Evolutionary conservation across 1,284 basidiomycete species (phyloP), one percentile per base, ranked within the genome.

Genomic region (Ustilago esculenta): DNA sequence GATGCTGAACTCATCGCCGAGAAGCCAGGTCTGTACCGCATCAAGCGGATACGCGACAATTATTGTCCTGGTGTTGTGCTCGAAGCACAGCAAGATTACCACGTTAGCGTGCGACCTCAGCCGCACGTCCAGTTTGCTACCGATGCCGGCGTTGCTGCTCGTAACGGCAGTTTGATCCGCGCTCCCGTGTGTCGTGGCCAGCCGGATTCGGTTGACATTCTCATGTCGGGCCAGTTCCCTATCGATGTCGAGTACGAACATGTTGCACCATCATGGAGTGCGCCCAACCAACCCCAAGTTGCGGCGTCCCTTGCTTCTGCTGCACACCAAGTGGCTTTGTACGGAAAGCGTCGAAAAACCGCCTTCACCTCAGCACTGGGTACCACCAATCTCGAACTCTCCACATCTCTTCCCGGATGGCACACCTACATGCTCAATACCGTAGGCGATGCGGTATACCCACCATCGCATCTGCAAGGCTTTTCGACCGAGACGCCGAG

Each of bases 371-470:
- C 91, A 73, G 92, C 94, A 20, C 91, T 94, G 79, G 85, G 88
- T 14, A 87, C 86, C 18, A 90, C 91, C 8, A 87, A 92, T 30
- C 89, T 97, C 79, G 91, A 94, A 70, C 86, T 98, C 21, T 89
- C 88, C 55, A 94, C 91, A 0, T 87, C 88, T 0, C 86, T 87
- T 32, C 86, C 92, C 2, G 94, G 94, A 3, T 86, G 88, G 53
- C 90, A 94, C 79, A 90, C 87, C 76, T 98, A 98, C 81, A 89
- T 92, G 79, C 89, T 98, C 67, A 88, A 90, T 66, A 90, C 91
- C 74, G 87, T 98, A 18, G 90, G 90, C 9, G 95, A 98, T 80
- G 86, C 89, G 0, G 87, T 90, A n/a, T 98, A 81, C 32, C 24
- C 63, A 2, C 47, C 64, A 6, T 60, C 73, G 15, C 47, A 49